Conservation (phyloP, 768 basidiomycete genomes). For the Podaxis pistillaris region DNA sequence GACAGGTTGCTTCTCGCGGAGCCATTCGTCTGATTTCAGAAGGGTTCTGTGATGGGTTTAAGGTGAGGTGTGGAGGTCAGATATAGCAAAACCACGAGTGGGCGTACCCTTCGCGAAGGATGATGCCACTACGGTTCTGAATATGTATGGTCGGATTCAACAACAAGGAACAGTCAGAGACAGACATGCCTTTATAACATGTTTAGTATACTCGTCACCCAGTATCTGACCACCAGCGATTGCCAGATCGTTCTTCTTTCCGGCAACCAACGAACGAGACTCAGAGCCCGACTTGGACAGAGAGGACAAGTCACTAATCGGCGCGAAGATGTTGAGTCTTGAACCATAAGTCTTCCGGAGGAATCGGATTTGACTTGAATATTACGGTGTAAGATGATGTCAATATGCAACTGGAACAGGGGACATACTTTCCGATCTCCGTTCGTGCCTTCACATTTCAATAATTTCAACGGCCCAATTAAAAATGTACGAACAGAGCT, state of each 20-base stretch:
- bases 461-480: neutral
- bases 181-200: slow-evolving; percentile 76
- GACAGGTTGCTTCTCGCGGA: slow-evolving; percentile 65
- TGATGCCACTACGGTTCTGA: slow-evolving; percentile 90
- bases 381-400: slow-evolving; percentile 1
- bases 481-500: slow-evolving; percentile 4
- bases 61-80: neutral
- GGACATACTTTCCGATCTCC: slow-evolving; percentile 88
- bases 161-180: neutral
- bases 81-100: neutral
- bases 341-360: slow-evolving; percentile 81
- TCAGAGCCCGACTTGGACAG: slow-evolving; percentile 70
- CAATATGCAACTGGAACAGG: neutral
- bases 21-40: slow-evolving; percentile 93
- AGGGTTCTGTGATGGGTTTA: slow-evolving; percentile 52
- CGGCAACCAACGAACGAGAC: slow-evolving; percentile 55
- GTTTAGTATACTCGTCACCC: slow-evolving; percentile 94
- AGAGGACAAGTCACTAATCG: slow-evolving; percentile 82
- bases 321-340: slow-evolving; percentile 85
- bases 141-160: neutral
- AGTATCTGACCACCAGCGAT: slow-evolving; percentile 82
- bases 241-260: slow-evolving; percentile 71
- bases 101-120: slow-evolving; percentile 79
- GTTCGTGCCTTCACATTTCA: slow-evolving; percentile 56
- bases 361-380: slow-evolving; percentile 71